Evolutionary conservation across 768 basidiomycete species (phyloP), one percentile per base, ranked within the genome.

Genomic region (Gloeopeniophorella convolvens): DNA sequence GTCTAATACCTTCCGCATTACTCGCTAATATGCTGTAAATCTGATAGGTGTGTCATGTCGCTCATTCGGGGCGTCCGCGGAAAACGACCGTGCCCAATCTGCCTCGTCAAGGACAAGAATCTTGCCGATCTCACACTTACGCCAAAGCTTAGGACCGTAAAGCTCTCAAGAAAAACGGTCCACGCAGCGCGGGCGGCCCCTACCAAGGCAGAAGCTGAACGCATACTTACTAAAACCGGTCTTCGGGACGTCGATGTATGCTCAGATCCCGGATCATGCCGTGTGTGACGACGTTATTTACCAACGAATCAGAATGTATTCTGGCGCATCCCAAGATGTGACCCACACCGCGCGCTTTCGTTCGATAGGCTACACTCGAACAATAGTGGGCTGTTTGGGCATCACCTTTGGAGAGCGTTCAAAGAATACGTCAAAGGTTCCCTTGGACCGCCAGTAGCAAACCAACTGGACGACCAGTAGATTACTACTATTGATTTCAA

Each of bases 281-380:
- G 55, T 51, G 32, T 30, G 35, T 18, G 51, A 15, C 39, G 9
- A 47, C n/a, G n/a, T 6, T 36, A n/a, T 50, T 26, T 13, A n/a
- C 27, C 20, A 31, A 28, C 23, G 6, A 31, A 5, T 50, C 15
- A 48, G 46, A 48, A 48, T 40, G 37, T 40, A 9, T 48, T 48
- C 21, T 74, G 71, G 71, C 35, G 20, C 0, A 26, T 75, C 13
- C 30, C 16, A n/a, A 27, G 60, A 48, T 70, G 67, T 3, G 68
- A 72, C 53, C 66, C 67, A 7, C 54, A 69, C 42, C 16, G 30
- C 4, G 65, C 69, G 23, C 23, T 68, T 4, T 68, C 67, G 9
- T 74, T 67, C 45, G 73, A 77, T 55, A 58, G 58, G 2, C 60
- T 75, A 11, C 74, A 76, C 52, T 59, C 54, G 8, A 60, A 69